Evolutionary conservation across 345 rosid species (phyloP).

Genomic region (Gossypium raimondii): DNA sequence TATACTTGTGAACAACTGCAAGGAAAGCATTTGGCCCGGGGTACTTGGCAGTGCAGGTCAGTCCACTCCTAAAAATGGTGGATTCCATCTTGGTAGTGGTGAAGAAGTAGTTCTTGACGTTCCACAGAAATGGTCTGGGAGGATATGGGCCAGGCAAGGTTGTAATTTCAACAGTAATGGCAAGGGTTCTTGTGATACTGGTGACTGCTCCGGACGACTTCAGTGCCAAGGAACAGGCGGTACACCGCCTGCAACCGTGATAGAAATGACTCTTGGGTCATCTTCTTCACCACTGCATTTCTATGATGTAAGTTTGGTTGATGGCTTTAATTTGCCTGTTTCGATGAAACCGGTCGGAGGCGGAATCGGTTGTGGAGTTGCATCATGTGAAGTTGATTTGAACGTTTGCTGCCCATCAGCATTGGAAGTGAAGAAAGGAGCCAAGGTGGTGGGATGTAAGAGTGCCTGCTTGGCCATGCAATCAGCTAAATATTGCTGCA

Average conservation of each 20-base stretch:
- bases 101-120: conserved; percentile 64
- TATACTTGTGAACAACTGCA: conserved; percentile 78
- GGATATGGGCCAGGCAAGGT: conserved; percentile 85
- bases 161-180: conserved; percentile 56
- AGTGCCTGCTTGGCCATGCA: conserved; percentile 97
- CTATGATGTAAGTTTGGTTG: conserved; percentile 94
- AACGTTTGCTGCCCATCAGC: conserved; percentile 86
- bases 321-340: conserved; percentile 84
- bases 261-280: conserved; percentile 86
- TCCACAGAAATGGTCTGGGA: conserved; percentile 78
- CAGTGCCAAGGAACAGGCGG: conserved; percentile 68
- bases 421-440: conserved; percentile 61
- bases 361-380: conserved; percentile 80
- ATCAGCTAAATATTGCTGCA: conserved; percentile 85
- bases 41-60: conserved; percentile 69
- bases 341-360: conserved; percentile 88
- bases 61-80: conserved; percentile 51
- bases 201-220: conserved; percentile 59
- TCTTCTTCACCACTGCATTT: conserved; percentile 66
- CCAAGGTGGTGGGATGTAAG: conserved; percentile 74
- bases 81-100: conserved; percentile 60
- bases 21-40: conserved; percentile 81
- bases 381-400: conserved; percentile 78
- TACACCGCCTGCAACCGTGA: conserved; percentile 71
- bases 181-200: conserved; percentile 65